Conservation (phyloP, 2,329 filamentous ascomycete species). For the Sarocladiaceae sp. region DNA sequence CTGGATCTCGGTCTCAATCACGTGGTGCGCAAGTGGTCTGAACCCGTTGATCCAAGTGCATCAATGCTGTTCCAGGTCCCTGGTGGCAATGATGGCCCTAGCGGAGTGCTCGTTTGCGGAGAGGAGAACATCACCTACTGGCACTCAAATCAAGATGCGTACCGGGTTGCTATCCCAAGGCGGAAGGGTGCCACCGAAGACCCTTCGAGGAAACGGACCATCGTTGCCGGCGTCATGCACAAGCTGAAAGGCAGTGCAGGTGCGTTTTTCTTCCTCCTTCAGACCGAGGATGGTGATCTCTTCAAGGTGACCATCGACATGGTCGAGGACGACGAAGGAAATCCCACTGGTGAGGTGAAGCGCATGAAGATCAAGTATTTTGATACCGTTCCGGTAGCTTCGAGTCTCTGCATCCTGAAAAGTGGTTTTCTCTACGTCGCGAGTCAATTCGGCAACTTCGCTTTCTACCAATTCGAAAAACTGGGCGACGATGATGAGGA, state of each 20-base stretch:
- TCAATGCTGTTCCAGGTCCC: constrained; percentile 93
- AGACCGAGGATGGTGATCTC: constrained; percentile 95
- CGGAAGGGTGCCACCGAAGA: constrained; percentile 86
- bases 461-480: constrained; percentile 96
- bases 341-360: constrained; percentile 75
- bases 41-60: constrained; percentile 84
- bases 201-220: constrained; percentile 80
- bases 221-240: constrained; percentile 93
- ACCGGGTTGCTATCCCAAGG: constrained; percentile 84
- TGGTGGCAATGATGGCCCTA: constrained; percentile 88
- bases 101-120: constrained; percentile 90
- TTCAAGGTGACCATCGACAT: constrained; percentile 97
- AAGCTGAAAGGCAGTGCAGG: constrained; percentile 78
- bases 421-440: constrained; percentile 93
- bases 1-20: constrained; percentile 95
- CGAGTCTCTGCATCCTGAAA: constrained; percentile 86
- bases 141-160: constrained; percentile 90
- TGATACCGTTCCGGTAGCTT: constrained; percentile 86
- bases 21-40: constrained; percentile 94
- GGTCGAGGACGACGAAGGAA: constrained; percentile 73
- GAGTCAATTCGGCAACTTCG: constrained; percentile 87
- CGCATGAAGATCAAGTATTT: constrained; percentile 95
- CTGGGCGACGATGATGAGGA: constrained; percentile 94
- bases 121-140: constrained; percentile 94
- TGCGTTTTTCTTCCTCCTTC: constrained; percentile 94